A percentile compares a stretch with the other conserved stretches of the same genome.
These are phyloP conservation scores for Sungouiella thailandica DNA, from an alignment of 805 yeast genomes.

Conservation along the genomic window DNA sequence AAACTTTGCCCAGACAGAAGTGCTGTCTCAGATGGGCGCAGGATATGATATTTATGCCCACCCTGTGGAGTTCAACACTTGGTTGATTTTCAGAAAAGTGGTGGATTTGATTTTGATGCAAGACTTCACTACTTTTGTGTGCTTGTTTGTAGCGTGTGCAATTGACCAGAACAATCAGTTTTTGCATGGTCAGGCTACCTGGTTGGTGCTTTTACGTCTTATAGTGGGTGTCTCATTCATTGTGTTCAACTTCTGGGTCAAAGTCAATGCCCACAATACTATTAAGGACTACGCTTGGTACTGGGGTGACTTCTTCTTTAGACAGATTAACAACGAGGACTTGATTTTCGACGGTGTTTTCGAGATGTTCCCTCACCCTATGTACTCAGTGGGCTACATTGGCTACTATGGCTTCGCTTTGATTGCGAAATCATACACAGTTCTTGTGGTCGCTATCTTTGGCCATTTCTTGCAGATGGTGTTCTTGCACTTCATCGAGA, in stretches of 20 bases:
- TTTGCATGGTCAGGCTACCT: constrained; percentile 34
- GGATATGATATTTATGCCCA: constrained; percentile 23
- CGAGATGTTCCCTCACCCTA: constrained; percentile 87
- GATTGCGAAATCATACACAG: constrained; percentile 67
- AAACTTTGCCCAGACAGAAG: constrained; percentile 29
- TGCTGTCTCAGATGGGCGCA: constrained; percentile 36
- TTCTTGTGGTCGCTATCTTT: constrained; percentile 60
- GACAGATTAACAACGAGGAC: constrained; percentile 57
- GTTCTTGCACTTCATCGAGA: constrained; percentile 70
- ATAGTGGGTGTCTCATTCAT: constrained; percentile 56
- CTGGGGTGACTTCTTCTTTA: constrained; percentile 90
- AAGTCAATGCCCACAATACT: constrained; percentile 80
- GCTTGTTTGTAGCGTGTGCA: constrained; percentile 52
- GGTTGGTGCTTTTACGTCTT: constrained; percentile 48
- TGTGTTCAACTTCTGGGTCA: constrained; percentile 77
- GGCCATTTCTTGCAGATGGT: constrained; percentile 78
- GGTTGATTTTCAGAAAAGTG: constrained; percentile 73
- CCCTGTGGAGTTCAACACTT: constrained; percentile 76
- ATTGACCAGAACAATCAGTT: constrained; percentile 34
- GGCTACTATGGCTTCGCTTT: constrained; percentile 84
- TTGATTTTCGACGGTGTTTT: constrained; percentile 84
- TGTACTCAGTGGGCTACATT: constrained; percentile 85
- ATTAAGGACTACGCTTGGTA: constrained; percentile 92
- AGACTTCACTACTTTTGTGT: constrained; percentile 71
- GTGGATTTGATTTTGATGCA: constrained; percentile 83